Base-by-base conservation (phyloP, 1,139 yeast species). In the Yamadazyma membranifaciens region DNA sequence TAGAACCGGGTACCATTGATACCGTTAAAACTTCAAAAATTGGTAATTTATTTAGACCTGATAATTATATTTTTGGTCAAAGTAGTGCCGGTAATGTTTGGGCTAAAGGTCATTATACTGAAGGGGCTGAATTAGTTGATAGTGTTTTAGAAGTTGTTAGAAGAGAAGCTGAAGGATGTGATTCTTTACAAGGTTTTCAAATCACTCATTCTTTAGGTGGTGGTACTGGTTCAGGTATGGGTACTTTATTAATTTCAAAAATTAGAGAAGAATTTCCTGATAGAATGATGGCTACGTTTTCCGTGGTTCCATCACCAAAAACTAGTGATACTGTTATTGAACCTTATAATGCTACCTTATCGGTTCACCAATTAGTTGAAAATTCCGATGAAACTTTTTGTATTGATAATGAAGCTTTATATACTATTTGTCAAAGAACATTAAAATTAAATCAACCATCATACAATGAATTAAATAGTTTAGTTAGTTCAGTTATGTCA, bases 141-240 rank as follows among this genome's bases (percentile, higher is more conserved):
- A 79, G 88, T 25, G 96, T 88, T 27, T 68, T 88, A 74, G 96
- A 88, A 52, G 89, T 84, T 34, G 81, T 88, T 42, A 82, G 96
- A 70, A 84, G 96, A 65, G 96, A 88, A 67, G 96, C 95, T 27
- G 96, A 88, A 71, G 86, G 85, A 33, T 82, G 95, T 65, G 96
- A 88, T 64, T 83, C 95, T 47, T 76, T 88, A 55, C 96, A 88
- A 70, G 96, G 96, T 54, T 88, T 88, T 80, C 96, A 87, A 69
- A 83, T 88, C 59, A 81, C 96, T 41, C 96, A 88, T 65, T 88
- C 96, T 33, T 77, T 88, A 48, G 96, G 96, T 66, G 96, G 96
- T 67, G 96, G 96, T 73, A 88, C 96, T 41, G 96, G 96, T 59
- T 87, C 95, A 28, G 96, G 96, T 67, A 83, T 88, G 91, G 96